A percentile compares a stretch with the other conserved stretches of the same genome.
Evolutionary conservation across 306 rosid species (phyloP).

Genomic region (Albizia julibrissin): DNA sequence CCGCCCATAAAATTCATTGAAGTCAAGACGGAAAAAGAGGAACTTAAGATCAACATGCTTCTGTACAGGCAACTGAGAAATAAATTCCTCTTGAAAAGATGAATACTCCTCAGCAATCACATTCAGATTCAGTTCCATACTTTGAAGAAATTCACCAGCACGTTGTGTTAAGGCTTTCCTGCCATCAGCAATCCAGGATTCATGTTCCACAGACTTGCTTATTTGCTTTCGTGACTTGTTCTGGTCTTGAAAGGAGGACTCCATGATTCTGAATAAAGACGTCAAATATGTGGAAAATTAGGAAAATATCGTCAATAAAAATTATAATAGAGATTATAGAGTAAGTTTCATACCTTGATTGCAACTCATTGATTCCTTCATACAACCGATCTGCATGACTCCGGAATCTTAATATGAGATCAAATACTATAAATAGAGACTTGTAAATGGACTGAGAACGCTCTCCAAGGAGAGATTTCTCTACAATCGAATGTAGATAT

Average conservation of each 20-base stretch:
- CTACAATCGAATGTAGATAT: constrained; percentile 84
- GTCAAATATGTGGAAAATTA: constrained; percentile 8
- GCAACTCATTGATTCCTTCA: constrained; percentile 91
- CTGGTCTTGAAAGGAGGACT: constrained; percentile 71
- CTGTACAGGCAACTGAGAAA: constrained; percentile 93
- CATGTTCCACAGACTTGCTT: constrained; percentile 49
- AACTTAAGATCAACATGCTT: constrained; percentile 95
- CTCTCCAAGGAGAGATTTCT: constrained; percentile 94
- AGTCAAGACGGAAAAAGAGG: constrained; percentile 95
- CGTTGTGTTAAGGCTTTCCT: constrained; percentile 87
- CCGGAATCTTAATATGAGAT: constrained; percentile 84
- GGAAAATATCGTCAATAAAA: neutral
- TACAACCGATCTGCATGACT: constrained; percentile 83
- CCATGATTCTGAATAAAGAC: constrained; percentile 60
- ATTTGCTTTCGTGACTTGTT: constrained; percentile 51
- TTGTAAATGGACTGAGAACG: constrained; percentile 80
- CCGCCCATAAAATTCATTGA: constrained; percentile 84
- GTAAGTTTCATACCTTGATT: constrained; percentile 68
- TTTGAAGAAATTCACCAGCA: constrained; percentile 81
- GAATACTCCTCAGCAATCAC: constrained; percentile 83
- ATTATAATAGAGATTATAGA: neutral
- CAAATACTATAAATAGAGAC: constrained; percentile 82
- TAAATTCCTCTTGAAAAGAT: constrained; percentile 79
- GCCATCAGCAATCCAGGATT: constrained; percentile 86
- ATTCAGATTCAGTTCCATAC: constrained; percentile 78